phyloP scores from a whole-genome alignment of 129 eudicot species.

The Centella asiatica region DNA sequence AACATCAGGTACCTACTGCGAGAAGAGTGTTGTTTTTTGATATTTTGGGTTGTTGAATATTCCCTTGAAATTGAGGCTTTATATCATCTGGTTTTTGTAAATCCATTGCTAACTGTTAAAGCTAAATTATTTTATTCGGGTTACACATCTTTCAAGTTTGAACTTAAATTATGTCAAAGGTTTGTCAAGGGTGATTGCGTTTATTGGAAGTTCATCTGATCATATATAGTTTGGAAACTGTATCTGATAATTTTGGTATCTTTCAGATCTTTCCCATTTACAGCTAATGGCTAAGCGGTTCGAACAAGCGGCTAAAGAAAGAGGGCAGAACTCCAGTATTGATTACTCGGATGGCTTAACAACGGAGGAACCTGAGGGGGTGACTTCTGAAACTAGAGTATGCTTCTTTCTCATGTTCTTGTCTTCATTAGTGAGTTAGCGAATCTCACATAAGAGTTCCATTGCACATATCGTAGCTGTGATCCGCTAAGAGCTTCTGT shows the following conservation, averaged over 20 bases:
- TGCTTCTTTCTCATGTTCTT: not conserved
- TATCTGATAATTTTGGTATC: not conserved
- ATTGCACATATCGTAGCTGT: not conserved
- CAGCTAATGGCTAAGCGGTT: conserved; percentile 46
- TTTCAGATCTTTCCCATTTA: conserved; percentile 67
- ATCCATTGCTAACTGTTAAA: too few species aligned
- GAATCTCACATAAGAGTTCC: not conserved
- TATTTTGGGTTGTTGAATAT: too few species aligned
- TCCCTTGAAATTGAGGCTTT: too few species aligned
- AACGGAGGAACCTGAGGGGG: conserved; percentile 39
- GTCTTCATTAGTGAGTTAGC: not conserved
- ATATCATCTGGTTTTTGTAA: too few species aligned
- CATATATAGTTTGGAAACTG: not conserved
- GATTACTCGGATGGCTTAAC: conserved; percentile 32
- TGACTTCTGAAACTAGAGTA: conserved; percentile 26
- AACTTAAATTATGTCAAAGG: not conserved
- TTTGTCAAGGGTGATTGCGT: too few species aligned
- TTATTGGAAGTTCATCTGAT: not conserved
- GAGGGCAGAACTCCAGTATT: conserved; percentile 24
- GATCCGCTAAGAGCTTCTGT: not conserved
- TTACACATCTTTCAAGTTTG: not conserved
- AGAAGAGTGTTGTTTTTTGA: too few species aligned
- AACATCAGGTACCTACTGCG: too few species aligned
- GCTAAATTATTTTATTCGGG: too few species aligned
- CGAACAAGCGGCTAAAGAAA: conserved; percentile 38